Percentiles rank a stretch among this genome's conserved stretches.
phyloP scores from a whole-genome alignment of 352 stramenopile genomes.

The Globisporangium parvum region DNA sequence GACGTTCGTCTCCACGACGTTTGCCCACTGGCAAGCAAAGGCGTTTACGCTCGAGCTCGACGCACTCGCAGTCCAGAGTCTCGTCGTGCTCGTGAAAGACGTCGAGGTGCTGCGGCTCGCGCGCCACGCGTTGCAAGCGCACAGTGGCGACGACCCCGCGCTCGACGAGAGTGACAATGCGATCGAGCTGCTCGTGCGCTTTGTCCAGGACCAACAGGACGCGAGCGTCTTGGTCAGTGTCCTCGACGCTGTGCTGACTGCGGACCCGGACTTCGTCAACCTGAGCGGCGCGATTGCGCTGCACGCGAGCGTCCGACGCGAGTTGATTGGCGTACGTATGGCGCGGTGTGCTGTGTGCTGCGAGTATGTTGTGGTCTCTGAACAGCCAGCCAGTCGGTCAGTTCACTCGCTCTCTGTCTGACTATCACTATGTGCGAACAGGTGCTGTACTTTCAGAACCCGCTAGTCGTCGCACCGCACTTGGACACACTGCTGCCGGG shows the following conservation, averaged over 20 bases:
- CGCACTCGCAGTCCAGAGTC: conserved; percentile 28
- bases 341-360: not conserved
- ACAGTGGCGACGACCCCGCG: conserved; percentile 1
- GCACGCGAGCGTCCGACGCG: conserved; percentile 18
- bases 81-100: conserved; percentile 45
- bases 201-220: conserved; percentile 23
- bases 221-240: conserved; percentile 31
- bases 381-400: not conserved
- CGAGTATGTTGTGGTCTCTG: not conserved
- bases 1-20: conserved; percentile 19
- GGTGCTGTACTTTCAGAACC: conserved; percentile 61
- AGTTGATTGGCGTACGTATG: conserved; percentile 47
- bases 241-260: conserved; percentile 35
- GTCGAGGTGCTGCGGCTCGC: conserved; percentile 25
- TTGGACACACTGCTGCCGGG: conserved; percentile 45
- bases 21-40: conserved; percentile 23
- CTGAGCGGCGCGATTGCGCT: conserved; percentile 13
- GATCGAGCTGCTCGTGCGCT: conserved; percentile 9
- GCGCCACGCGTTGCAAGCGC: not conserved
- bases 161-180: not conserved
- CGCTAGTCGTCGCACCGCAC: conserved; percentile 31
- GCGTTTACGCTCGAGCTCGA: conserved; percentile 23
- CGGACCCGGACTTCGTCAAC: conserved; percentile 27
- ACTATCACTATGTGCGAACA: conserved; percentile 10
- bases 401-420: conserved; percentile 5